Conservation (phyloP, 1,284 basidiomycete genomes). For the Cutaneotrichosporon arboriforme region DNA sequence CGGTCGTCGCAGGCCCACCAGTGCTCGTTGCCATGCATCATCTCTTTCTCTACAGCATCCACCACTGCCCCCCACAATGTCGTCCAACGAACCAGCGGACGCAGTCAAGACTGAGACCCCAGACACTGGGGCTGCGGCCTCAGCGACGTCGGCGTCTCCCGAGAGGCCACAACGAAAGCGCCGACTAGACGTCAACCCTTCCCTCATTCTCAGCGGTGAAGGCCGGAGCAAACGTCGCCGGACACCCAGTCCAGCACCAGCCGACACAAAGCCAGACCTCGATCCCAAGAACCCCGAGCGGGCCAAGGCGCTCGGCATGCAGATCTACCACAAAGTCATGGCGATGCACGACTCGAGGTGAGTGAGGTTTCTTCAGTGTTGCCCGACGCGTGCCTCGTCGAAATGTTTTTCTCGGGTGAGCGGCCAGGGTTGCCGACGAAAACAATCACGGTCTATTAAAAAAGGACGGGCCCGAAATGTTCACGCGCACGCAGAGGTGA, state of each 20-base stretch:
- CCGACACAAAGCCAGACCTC: neutral
- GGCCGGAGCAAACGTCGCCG: constrained; percentile 20
- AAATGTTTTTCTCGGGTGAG: neutral
- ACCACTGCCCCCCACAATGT: neutral
- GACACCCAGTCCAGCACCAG: constrained; percentile 7
- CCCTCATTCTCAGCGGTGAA: constrained; percentile 15
- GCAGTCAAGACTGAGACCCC: neutral
- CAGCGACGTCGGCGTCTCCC: constrained; percentile 4
- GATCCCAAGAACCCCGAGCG: constrained; percentile 37
- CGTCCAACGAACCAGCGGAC: neutral
- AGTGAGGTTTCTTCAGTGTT: constrained; percentile 9
- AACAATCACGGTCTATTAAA: neutral
- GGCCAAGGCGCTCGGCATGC: constrained; percentile 30
- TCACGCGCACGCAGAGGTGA: too few relatives aligned
- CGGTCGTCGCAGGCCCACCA: too few relatives aligned
- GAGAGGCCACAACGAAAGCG: constrained; percentile 19
- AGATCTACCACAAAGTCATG: constrained; percentile 35
- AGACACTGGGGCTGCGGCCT: neutral
- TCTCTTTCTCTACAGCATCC: neutral
- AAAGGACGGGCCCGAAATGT: neutral
- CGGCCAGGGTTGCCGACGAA: neutral
- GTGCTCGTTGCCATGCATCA: too few relatives aligned
- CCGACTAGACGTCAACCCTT: constrained; percentile 20
- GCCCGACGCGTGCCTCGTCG: neutral
- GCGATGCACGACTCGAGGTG: constrained; percentile 29